Evolutionary conservation across 2,329 filamentous ascomycete genomes (phyloP).

Genomic region (Fusarium haematococcum): DNA sequence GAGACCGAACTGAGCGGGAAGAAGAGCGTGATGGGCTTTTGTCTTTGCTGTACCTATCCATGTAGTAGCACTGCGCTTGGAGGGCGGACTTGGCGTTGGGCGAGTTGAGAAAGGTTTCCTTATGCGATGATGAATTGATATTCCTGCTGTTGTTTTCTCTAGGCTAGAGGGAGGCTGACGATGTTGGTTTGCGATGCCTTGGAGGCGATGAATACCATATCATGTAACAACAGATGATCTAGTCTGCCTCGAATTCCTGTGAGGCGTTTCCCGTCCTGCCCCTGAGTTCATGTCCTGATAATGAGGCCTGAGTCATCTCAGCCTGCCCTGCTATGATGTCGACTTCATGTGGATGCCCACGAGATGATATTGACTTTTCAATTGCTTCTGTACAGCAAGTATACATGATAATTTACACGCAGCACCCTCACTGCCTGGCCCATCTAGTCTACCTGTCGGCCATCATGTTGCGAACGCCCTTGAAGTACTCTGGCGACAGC

Average conservation of each 20-base stretch:
- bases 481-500: conserved; percentile 78
- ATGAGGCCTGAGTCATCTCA: not conserved
- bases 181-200: conserved; percentile 23
- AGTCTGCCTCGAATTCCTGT: not conserved
- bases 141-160: conserved; percentile 26
- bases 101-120: conserved; percentile 41
- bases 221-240: conserved; percentile 25
- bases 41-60: conserved; percentile 10
- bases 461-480: conserved; percentile 84
- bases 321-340: not conserved
- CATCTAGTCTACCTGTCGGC: conserved; percentile 71
- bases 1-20: conserved; percentile 46
- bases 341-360: not conserved
- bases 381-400: conserved; percentile 44
- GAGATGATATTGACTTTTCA: conserved; percentile 12
- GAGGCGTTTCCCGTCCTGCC: not conserved
- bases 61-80: conserved; percentile 40
- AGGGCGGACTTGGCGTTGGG: conserved; percentile 42
- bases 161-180: conserved; percentile 24
- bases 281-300: not conserved
- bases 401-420: conserved; percentile 48
- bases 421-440: conserved; percentile 31
- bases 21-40: not conserved
- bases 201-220: conserved; percentile 24
- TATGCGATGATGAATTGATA: conserved; percentile 40